A percentile compares a stretch with the other conserved stretches of the same genome.
phyloP scores from a whole-genome alignment of 495 filamentous ascomycete species.

The Hypoxylon rickii region DNA sequence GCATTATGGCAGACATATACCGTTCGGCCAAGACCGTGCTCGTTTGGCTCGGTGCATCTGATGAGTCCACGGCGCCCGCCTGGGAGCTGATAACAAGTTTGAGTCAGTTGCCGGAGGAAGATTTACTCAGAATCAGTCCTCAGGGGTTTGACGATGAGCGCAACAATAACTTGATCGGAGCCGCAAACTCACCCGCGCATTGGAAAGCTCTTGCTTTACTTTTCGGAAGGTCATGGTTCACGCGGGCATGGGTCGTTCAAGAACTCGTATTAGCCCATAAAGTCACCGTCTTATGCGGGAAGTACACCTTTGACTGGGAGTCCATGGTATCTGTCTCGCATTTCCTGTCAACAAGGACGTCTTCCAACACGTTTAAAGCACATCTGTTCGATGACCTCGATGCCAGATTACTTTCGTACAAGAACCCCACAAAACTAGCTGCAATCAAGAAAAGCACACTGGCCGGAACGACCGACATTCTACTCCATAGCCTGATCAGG shows the following conservation, averaged over 20 bases:
- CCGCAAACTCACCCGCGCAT: slow-evolving; percentile 8
- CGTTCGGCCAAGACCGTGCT: slow-evolving; percentile 21
- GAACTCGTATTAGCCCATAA: slow-evolving; percentile 24
- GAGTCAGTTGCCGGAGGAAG: neutral
- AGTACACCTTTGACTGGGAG: slow-evolving; percentile 20
- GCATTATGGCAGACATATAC: slow-evolving; percentile 34
- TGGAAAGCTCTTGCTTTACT: slow-evolving; percentile 26
- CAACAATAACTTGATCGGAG: neutral
- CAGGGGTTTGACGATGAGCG: slow-evolving; percentile 1
- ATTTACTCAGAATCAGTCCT: neutral
- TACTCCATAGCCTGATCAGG: slow-evolving; percentile 22
- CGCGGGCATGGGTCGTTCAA: slow-evolving; percentile 33
- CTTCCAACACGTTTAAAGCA: slow-evolving; percentile 10
- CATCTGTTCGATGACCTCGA: neutral
- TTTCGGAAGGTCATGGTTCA: slow-evolving; percentile 31
- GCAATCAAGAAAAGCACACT: slow-evolving; percentile 10
- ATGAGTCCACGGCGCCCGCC: slow-evolving; percentile 15
- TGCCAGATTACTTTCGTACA: slow-evolving; percentile 13
- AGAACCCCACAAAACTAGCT: slow-evolving; percentile 23
- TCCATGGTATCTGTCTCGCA: slow-evolving; percentile 16
- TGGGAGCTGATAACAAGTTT: slow-evolving; percentile 14
- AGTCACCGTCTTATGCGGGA: slow-evolving; percentile 22
- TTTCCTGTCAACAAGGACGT: slow-evolving; percentile 7
- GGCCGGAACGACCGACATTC: neutral
- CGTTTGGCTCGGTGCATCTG: slow-evolving; percentile 35